A percentile compares a stretch with the other conserved stretches of the same genome.
phyloP scores from a whole-genome alignment of 2,329 filamentous ascomycete genomes.

The Coniosporium tulheliwenetii region DNA sequence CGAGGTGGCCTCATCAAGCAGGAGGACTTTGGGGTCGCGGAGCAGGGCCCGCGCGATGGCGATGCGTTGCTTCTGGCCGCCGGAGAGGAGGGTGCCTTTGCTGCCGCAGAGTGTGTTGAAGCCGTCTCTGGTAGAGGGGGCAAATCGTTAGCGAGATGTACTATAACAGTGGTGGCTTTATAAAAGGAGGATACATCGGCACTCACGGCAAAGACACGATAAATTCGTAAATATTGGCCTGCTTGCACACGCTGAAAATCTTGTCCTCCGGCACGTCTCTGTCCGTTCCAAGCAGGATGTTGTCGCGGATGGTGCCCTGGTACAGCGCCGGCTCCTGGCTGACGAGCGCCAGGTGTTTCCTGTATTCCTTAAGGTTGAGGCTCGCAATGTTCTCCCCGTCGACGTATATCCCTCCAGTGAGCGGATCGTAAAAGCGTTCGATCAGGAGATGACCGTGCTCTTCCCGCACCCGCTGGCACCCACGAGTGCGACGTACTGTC shows the following conservation, averaged over 20 bases:
- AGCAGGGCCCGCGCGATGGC: constrained; percentile 27
- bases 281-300: not conserved
- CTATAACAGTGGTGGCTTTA: no score
- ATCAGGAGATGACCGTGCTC: constrained; percentile 5
- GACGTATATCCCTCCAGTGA: not conserved
- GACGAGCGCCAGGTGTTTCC: not conserved
- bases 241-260: constrained; percentile 17
- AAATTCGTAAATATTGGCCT: constrained; percentile 22
- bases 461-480: constrained; percentile 41
- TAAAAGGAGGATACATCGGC: no score
- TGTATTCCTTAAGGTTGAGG: not conserved
- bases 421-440: constrained; percentile 1
- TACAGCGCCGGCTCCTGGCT: not conserved
- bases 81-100: constrained; percentile 18
- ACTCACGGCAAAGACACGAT: constrained; percentile 20
- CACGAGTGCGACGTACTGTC: constrained; percentile 38
- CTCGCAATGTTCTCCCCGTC: not conserved
- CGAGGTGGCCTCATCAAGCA: constrained; percentile 28
- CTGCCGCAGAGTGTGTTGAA: constrained; percentile 19
- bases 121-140: no score
- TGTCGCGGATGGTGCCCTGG: constrained; percentile 1
- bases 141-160: no score
- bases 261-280: constrained; percentile 12
- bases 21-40: constrained; percentile 20
- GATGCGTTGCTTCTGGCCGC: no score